phyloP scores from a whole-genome alignment of 2,329 filamentous ascomycete genomes.

The Penicillium sp. region DNA sequence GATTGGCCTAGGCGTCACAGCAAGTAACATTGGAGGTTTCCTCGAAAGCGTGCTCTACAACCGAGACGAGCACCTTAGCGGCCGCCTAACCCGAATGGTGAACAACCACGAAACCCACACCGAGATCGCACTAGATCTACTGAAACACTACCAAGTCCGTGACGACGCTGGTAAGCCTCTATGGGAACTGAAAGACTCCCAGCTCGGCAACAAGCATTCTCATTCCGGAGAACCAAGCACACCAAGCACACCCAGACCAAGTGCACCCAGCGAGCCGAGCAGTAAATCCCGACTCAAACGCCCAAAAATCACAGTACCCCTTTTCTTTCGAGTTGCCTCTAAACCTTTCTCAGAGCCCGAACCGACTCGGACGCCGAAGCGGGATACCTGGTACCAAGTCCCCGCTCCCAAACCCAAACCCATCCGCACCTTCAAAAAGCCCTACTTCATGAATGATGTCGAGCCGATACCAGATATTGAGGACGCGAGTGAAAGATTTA shows the following conservation, averaged over 20 bases:
- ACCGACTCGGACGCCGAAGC: neutral
- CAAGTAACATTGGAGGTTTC: constrained; percentile 5
- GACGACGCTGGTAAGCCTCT: neutral
- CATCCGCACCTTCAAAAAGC: neutral
- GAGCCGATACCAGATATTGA: neutral
- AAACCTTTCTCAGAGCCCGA: neutral
- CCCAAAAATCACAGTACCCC: neutral
- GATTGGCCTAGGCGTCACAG: neutral
- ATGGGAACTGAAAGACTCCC: neutral
- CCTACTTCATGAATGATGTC: neutral
- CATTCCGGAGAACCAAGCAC: neutral
- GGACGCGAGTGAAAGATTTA: neutral
- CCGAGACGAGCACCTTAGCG: constrained; percentile 1
- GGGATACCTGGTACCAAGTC: neutral
- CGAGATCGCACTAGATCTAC: neutral
- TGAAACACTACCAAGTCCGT: constrained; percentile 4
- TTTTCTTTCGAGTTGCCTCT: neutral
- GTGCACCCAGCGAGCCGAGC: neutral
- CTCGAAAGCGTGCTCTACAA: constrained; percentile 2
- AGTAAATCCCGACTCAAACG: neutral
- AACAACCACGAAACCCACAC: neutral
- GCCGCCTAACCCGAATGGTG: constrained; percentile 3
- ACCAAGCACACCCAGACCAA: neutral
- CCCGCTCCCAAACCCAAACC: neutral
- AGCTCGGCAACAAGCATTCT: neutral